phyloP scores from a whole-genome alignment of 2,329 filamentous ascomycete genomes.

The Colletotrichum sp. region DNA sequence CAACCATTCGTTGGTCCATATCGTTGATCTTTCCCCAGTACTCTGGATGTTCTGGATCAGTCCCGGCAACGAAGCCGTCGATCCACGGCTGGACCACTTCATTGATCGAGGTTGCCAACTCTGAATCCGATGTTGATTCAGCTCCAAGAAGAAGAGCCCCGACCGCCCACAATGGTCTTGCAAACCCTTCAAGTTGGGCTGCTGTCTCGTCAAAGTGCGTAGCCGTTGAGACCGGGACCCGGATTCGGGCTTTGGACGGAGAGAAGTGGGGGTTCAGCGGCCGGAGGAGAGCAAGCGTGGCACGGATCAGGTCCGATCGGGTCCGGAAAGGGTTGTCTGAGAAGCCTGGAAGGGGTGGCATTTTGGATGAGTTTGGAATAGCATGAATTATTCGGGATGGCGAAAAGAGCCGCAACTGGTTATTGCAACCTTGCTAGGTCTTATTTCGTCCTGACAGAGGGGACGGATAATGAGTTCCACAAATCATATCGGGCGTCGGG shows the following conservation, averaged over 20 bases:
- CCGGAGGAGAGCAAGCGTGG: slow-evolving; percentile 35
- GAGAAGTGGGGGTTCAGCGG: slow-evolving; percentile 40
- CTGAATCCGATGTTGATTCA: neutral
- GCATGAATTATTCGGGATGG: neutral
- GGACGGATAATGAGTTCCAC: neutral
- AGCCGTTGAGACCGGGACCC: slow-evolving; percentile 39
- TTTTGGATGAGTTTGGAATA: slow-evolving; percentile 18
- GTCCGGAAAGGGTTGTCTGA: slow-evolving; percentile 43
- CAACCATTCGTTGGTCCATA: slow-evolving; percentile 59
- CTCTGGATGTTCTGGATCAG: slow-evolving; percentile 35
- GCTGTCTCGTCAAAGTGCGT: slow-evolving; percentile 49
- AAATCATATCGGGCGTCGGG: neutral
- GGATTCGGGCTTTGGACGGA: slow-evolving; percentile 36
- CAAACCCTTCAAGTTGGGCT: slow-evolving; percentile 51
- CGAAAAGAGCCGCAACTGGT: neutral
- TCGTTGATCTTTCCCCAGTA: slow-evolving; percentile 54
- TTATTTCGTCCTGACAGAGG: neutral
- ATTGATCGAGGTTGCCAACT: neutral
- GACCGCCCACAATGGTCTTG: slow-evolving; percentile 41
- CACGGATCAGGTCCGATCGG: slow-evolving; percentile 39
- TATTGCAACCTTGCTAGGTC: neutral
- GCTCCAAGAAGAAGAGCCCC: slow-evolving; percentile 47
- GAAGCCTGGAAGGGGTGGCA: slow-evolving; percentile 44
- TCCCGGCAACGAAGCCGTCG: slow-evolving; percentile 33
- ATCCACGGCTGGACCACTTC: slow-evolving; percentile 32